These are phyloP conservation scores for Tylopilus sp. DNA, from an alignment of 1,284 basidiomycete genomes.

Conservation along the genomic window DNA sequence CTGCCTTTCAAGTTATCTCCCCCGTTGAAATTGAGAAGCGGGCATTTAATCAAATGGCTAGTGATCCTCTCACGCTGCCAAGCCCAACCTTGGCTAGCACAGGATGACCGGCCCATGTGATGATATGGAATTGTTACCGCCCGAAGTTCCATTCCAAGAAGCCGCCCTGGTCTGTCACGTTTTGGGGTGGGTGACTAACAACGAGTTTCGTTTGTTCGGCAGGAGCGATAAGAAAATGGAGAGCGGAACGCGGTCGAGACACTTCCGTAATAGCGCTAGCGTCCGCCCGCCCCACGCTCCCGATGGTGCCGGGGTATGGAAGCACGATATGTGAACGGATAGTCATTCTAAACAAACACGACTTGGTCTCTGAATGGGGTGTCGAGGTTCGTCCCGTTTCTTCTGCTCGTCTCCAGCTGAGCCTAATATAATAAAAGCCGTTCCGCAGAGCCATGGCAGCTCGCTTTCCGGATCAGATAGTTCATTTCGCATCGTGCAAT, in stretches of 20 bases:
- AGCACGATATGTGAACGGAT: conserved; percentile 69
- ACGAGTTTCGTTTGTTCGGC: conserved; percentile 7
- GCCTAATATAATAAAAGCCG: conserved; percentile 43
- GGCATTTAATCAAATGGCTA: conserved; percentile 2
- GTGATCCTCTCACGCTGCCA: conserved; percentile 23
- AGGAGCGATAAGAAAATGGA: conserved; percentile 63
- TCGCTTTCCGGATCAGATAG: conserved; percentile 61
- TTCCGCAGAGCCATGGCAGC: conserved; percentile 63
- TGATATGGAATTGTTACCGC: conserved; percentile 13
- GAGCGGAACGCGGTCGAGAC: conserved; percentile 54
- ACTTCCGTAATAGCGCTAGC: conserved; percentile 36
- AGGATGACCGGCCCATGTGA: conserved; percentile 7
- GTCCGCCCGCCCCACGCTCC: conserved; percentile 4
- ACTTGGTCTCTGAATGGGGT: conserved; percentile 82
- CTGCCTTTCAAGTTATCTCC: conserved; percentile 4
- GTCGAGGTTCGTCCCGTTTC: conserved; percentile 58
- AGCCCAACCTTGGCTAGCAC: conserved; percentile 10
- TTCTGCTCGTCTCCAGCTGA: conserved; percentile 5
- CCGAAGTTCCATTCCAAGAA: conserved; percentile 9
- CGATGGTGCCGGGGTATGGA: conserved; percentile 20
- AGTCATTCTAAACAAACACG: conserved; percentile 90
- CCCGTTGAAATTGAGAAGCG: not conserved
- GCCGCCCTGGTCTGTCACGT: conserved; percentile 9
- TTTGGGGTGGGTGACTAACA: conserved; percentile 23
- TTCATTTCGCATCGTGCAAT: conserved; percentile 69